A percentile compares a stretch with the other conserved stretches of the same genome.
Conservation (phyloP, 169 alveolate species). For the Eimeria necatrix region DNA sequence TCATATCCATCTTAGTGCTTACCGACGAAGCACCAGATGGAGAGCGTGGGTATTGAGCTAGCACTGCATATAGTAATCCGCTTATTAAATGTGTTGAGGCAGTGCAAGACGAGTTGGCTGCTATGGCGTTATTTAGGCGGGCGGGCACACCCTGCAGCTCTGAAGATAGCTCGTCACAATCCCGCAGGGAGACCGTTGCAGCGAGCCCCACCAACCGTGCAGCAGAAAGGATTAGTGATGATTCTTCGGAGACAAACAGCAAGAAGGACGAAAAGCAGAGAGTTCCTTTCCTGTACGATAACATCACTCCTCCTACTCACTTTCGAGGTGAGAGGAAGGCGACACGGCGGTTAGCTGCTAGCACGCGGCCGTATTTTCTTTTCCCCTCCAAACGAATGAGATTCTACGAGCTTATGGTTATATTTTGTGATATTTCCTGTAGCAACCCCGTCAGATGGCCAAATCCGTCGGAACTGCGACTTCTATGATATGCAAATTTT, state of each 20-base stretch:
- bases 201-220: neutral
- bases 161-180: neutral
- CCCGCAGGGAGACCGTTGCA: neutral
- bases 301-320: constrained; percentile 28
- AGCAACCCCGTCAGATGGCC: constrained; percentile 64
- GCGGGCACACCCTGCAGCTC: neutral
- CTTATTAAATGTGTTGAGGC: no score
- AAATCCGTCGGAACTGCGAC: constrained; percentile 63
- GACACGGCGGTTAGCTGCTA: neutral
- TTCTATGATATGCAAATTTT: constrained; percentile 62
- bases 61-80: no score
- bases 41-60: no score
- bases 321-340: constrained; percentile 6
- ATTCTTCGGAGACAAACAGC: neutral
- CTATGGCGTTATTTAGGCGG: neutral
- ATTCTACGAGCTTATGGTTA: neutral
- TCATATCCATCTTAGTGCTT: no score
- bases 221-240: neutral
- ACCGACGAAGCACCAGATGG: no score
- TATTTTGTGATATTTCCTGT: neutral
- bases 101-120: no score
- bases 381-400: neutral
- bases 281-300: constrained; percentile 52
- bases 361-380: neutral
- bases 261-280: constrained; percentile 26